A percentile compares a stretch with the other conserved stretches of the same genome.
phyloP scores from a whole-genome alignment of 352 stramenopile species.

The Globisporangium iwayamae region DNA sequence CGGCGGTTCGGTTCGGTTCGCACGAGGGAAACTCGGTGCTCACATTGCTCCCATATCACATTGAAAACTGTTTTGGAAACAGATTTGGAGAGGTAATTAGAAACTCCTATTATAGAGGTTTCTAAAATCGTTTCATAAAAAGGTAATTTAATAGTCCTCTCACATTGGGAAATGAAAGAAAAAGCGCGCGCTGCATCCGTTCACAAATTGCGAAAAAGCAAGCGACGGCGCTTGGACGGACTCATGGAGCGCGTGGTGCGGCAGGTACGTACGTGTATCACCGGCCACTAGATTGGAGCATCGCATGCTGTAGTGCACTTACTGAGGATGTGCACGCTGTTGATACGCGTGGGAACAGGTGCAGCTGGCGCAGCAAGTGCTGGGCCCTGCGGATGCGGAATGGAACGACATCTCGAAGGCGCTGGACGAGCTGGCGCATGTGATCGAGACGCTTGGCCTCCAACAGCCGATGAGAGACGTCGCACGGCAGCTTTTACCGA shows the following conservation, averaged over 20 bases:
- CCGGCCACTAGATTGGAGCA: no score
- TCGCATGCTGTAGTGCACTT: neutral
- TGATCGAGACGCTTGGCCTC: slow-evolving; percentile 35
- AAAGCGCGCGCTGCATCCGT: neutral
- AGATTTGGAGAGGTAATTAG: no score
- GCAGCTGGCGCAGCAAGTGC: slow-evolving; percentile 33
- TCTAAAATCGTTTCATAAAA: no score
- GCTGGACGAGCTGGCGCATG: slow-evolving; percentile 41
- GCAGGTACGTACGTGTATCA: slow-evolving; percentile 13
- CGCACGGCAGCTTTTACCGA: slow-evolving; percentile 31
- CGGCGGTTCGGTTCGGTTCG: no score
- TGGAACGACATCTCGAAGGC: slow-evolving; percentile 39
- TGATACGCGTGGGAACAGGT: slow-evolving; percentile 24
- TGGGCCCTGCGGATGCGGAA: slow-evolving; percentile 25
- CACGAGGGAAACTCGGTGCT: no score
- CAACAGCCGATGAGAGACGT: slow-evolving; percentile 28
- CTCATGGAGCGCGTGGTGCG: slow-evolving; percentile 21
- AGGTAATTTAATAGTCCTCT: no score
- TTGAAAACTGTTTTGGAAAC: no score
- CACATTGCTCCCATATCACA: no score
- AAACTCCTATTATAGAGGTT: no score
- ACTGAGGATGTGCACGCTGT: no score
- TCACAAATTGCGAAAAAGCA: neutral
- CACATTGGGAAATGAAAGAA: neutral
- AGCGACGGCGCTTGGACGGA: neutral